Evolutionary conservation across 2,329 filamentous ascomycete genomes (phyloP), one percentile per base, ranked within the genome.

Genomic region (Ceratocystis destructans): DNA sequence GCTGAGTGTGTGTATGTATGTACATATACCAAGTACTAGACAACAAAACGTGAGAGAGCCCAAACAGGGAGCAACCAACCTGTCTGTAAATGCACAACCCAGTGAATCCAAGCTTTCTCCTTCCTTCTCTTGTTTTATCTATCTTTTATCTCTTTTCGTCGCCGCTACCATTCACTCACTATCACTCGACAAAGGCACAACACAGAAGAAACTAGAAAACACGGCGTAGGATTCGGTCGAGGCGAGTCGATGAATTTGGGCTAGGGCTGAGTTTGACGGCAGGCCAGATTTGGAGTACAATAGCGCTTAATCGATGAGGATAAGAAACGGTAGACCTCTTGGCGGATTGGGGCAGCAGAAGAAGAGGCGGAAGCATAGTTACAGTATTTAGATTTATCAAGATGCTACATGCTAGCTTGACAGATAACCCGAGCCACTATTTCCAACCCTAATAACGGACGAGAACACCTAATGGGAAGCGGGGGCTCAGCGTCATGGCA

Each of bases 231-330:
- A 59, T 59, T 59, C 55, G 55, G 17, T 59, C 28, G 55, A 59
- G 55, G 17, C 55, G 28, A 31, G 55, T 20, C 28, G 55, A 59
- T 59, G 12, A 59, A 37, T 3, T n/a, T 59, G 28, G 31, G 55
- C 55, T 59, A 59, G 55, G 55, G 55, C 55, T 59, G 55, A 59
- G 17, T n/a, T 33, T 59, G 55, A 59, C 55, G 28, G 17, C 37
- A 41, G n/a, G 25, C 31, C 28, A 59, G n/a, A 59, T 37, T 31
- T 22, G 55, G 28, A 7, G 15, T 59, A 37, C 55, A 37, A 59
- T 59, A 59, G 55, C 55, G 31, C 55, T 59, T 59, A 37, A 57
- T 59, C 55, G 33, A n/a, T 15, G 15, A 37, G 55, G 55, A 59
- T 20, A 28, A 37, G 28, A 59, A 37, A 31, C 55, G 55, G 17